Base-by-base conservation (phyloP, 352 stramenopile species). In the Phytophthora tentaculata region DNA sequence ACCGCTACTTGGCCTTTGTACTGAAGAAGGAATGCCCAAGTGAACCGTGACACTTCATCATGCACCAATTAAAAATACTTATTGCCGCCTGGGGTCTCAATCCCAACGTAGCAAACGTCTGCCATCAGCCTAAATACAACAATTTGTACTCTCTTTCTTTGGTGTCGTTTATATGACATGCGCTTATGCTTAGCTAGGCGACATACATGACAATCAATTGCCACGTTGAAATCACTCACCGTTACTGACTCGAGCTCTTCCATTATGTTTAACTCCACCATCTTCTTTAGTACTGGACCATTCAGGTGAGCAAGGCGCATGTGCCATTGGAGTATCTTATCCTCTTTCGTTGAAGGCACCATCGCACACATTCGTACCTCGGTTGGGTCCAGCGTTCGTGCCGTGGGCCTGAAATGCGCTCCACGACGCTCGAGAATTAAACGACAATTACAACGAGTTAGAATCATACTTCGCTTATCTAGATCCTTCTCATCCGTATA, bases 61-160 rank as follows among this genome's bases (percentile, higher is more conserved):
- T 47, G 39, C 39, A 47, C 39, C 17, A 47, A 47, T 22, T 50
- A 19, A 50, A 50, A 50, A 17, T 50, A 50, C 19, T 28, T 50
- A 19, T 50, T 28, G 2, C 19, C 19, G 3, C 20, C 19, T 28
- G 19, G 44, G 28, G 44, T 50, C 44, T 50, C 44, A 16, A 50
- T 50, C n/a, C 16, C 44, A 6, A 50, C 16, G 24, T 50, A 28
- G 20, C 44, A 28, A 3, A 50, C 44, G 28, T 28, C 44, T 6
- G 44, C 26, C 44, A 50, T 50, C 19, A 50, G 44, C 19, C 44
- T n/a, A 50, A 5, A 2, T 16, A n/a, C 44, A n/a, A 50, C 19
- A 6, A 23, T 17, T 23, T 48, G 2, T 4, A 48, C 9, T 23
- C 41, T 3, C 7, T 23, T 22, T 2, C n/a, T 17, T 23, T 48